Base-by-base conservation (phyloP, 2,329 filamentous ascomycete genomes). In the Penicillium frequentans region DNA sequence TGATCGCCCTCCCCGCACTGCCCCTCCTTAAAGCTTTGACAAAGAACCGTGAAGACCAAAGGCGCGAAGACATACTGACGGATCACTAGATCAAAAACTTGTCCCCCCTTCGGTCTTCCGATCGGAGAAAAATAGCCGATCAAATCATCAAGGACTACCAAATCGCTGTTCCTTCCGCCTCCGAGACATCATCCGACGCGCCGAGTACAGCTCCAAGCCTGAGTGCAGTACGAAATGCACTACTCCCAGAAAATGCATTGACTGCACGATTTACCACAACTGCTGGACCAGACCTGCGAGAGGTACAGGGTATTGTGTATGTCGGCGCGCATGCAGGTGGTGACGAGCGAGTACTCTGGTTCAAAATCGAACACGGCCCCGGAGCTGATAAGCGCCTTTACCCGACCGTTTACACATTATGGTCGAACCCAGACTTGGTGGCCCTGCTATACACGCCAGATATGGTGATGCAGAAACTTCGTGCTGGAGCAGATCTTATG, bases 401-500 rank as follows among this genome's bases (percentile, higher is more conserved):
- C 56, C 77, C 77, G 5, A 77, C 79, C 46, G 85, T 89, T 3
- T 89, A 89, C 68, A 87, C 86, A 1, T 73, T 89, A 57, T 90
- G 87, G 87, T 79, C 81, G 55, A 85, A 87, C 64, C 79, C 86
- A 3, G 76, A 78, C 29, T 74, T 90, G 14, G 74, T 88, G 0
- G 85, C 87, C 0, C 70, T 90, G 31, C 77, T 90, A n/a, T 82
- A 87, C 63, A 89, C 87, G 0, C 85, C 84, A 4, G 77, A 80
- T 10, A 65, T 78, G 49, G 79, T 85, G 24, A 82, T 89, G 66
- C 78, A 82, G 58, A 89, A 88, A 71, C 74, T 90, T 9, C 83
- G 82, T 56, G 80, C 81, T 8, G 87, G 87, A 4, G 86, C 87
- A 21, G 86, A 89, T 70, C 75, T 90, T 48, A 89, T 89, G 87